Percentiles rank a stretch among this genome's conserved stretches.
phyloP scores from a whole-genome alignment of 129 eudicot species.

The Rutidosis leptorrhynchoides region DNA sequence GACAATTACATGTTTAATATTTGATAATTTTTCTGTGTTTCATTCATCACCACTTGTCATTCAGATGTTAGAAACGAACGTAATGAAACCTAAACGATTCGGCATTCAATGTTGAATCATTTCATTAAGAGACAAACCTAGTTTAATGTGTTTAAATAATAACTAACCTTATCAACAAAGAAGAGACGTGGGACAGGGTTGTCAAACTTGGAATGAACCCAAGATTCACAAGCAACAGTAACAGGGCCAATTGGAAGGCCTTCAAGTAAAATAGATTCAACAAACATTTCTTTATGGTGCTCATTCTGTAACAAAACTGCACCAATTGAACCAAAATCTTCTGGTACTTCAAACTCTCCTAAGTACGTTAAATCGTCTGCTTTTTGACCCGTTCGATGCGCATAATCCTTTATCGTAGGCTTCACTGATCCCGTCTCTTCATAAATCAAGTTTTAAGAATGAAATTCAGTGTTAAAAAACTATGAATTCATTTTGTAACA shows the following conservation, averaged over 20 bases:
- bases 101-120: too few relatives aligned
- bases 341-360: conserved; percentile 37
- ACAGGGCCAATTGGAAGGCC: conserved; percentile 37
- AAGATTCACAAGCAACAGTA: conserved; percentile 43
- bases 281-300: conserved; percentile 56
- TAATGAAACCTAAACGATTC: too few relatives aligned
- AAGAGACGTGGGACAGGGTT: conserved; percentile 45
- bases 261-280: conserved; percentile 40
- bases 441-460: conserved; percentile 7
- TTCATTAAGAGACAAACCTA: too few relatives aligned
- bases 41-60: too few relatives aligned
- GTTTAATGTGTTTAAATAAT: not conserved
- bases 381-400: conserved; percentile 23
- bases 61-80: too few relatives aligned
- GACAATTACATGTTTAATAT: too few relatives aligned
- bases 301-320: conserved; percentile 58
- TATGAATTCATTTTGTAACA: not conserved
- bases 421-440: conserved; percentile 40
- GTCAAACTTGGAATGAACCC: conserved; percentile 58
- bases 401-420: conserved; percentile 40
- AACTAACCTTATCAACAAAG: conserved; percentile 61
- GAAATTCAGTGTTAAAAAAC: not conserved
- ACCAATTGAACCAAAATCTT: conserved; percentile 62
- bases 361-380: conserved; percentile 34
- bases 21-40: too few relatives aligned